Percentiles rank a stretch among this genome's conserved stretches.
Conservation (phyloP, 208 protist species). For the Novymonas esmeraldas region DNA sequence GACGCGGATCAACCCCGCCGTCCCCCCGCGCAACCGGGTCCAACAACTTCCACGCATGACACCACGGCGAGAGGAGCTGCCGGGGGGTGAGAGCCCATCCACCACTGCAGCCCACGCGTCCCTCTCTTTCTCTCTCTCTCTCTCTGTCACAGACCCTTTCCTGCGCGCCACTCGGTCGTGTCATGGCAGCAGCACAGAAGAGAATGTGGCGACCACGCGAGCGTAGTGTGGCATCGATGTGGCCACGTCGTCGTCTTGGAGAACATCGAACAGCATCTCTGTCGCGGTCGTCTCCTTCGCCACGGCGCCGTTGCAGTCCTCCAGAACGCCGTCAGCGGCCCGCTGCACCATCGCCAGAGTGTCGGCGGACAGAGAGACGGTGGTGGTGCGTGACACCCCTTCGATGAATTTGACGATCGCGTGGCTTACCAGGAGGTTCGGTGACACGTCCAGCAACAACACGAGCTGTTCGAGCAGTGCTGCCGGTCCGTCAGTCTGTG, state of each 20-base stretch:
- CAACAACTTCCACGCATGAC: no score
- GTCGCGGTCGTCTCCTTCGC: constrained; percentile 29
- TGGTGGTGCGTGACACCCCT: not conserved
- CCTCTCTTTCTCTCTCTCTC: no score
- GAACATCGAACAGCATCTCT: constrained; percentile 72
- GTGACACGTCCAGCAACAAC: constrained; percentile 73
- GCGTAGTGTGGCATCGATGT: constrained; percentile 40
- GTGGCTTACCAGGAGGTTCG: constrained; percentile 32
- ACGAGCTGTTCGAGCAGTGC: constrained; percentile 60
- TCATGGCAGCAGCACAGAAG: constrained; percentile 12
- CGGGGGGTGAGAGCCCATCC: no score
- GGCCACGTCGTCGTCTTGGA: constrained; percentile 54
- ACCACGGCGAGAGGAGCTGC: no score
- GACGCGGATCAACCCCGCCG: no score
- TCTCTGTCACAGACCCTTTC: no score
- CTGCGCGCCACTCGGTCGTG: no score
- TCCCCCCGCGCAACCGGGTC: no score
- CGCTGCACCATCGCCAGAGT: constrained; percentile 56
- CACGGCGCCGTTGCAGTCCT: not conserved
- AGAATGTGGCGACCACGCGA: constrained; percentile 45
- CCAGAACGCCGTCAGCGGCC: constrained; percentile 14
- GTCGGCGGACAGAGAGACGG: constrained; percentile 12
- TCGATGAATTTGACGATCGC: constrained; percentile 34
- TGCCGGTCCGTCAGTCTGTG: not conserved
- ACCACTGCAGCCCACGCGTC: no score